These are phyloP conservation scores for Coemansia sp. DNA, from an alignment of 192 early-diverging fungal genomes.

Conservation along the genomic window DNA sequence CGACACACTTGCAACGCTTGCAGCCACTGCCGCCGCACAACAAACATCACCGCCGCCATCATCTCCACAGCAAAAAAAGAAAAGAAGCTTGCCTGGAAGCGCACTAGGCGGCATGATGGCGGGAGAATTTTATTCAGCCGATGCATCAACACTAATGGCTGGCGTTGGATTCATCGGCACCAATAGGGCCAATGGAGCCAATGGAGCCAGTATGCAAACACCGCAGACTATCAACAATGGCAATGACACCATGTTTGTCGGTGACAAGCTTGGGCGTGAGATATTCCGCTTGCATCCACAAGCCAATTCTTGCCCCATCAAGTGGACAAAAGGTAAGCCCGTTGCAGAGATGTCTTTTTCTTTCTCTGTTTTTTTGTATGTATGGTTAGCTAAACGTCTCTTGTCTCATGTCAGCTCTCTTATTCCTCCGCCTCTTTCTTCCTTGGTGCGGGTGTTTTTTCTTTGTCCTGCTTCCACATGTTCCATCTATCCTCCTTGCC, in stretches of 20 bases:
- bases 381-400: slow-evolving; percentile 2
- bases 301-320: slow-evolving; percentile 32
- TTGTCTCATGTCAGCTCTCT: neutral
- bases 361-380: neutral
- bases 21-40: slow-evolving; percentile 11
- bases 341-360: slow-evolving; percentile 2
- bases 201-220: neutral
- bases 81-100: neutral
- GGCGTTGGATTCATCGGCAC: neutral
- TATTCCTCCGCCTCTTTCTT: neutral
- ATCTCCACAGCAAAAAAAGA: slow-evolving; percentile 8
- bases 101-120: neutral
- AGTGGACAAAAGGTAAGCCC: slow-evolving; percentile 52
- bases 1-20: slow-evolving; percentile 11
- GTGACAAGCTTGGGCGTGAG: slow-evolving; percentile 32
- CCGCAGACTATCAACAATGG: slow-evolving; percentile 12
- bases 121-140: slow-evolving; percentile 6
- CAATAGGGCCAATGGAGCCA: neutral
- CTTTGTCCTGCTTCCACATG: neutral
- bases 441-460: neutral
- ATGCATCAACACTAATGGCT: neutral
- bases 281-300: slow-evolving; percentile 31
- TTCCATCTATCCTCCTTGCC: neutral
- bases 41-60: slow-evolving; percentile 5
- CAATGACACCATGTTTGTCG: slow-evolving; percentile 3